Conservation (phyloP, 2,329 filamentous ascomycete genomes). For the Microcyclosporella mali region DNA sequence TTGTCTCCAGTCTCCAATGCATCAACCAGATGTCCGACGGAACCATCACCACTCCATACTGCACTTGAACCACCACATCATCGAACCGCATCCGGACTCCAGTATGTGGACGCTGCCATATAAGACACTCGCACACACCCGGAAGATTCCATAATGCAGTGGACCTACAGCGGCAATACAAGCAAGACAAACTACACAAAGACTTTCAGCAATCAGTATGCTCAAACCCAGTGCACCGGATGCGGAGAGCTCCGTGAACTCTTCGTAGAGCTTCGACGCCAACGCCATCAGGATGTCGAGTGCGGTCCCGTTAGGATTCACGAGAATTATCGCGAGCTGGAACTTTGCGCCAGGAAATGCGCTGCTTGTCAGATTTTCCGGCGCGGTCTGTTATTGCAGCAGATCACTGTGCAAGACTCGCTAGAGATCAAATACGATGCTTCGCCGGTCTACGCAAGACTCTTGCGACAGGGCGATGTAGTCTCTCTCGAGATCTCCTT, state of each 20-base stretch:
- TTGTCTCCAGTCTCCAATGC: too few relatives aligned
- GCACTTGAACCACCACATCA: too few relatives aligned
- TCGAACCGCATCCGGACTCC: too few relatives aligned
- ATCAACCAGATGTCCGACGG: too few relatives aligned
- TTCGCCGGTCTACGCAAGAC: background rate
- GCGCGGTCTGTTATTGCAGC: background rate
- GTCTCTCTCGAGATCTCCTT: background rate
- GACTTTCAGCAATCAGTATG: background rate
- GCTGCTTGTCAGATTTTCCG: constrained; percentile 3
- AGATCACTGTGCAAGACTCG: constrained; percentile 1
- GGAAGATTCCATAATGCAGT: too few relatives aligned
- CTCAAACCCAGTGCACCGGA: background rate
- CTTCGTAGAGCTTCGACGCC: background rate
- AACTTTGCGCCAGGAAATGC: background rate
- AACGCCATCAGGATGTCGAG: background rate
- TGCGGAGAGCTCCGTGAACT: background rate
- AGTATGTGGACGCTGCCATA: too few relatives aligned
- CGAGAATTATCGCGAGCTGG: constrained; percentile 1
- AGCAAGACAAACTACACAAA: too few relatives aligned
- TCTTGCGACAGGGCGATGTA: background rate
- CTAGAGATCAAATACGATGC: background rate
- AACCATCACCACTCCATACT: too few relatives aligned
- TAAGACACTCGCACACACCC: too few relatives aligned
- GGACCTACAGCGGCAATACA: too few relatives aligned
- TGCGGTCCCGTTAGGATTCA: background rate